A percentile compares a stretch with the other conserved stretches of the same genome.
Conservation (phyloP, 495 filamentous ascomycete species). For the Aspergillus nidulans region DNA sequence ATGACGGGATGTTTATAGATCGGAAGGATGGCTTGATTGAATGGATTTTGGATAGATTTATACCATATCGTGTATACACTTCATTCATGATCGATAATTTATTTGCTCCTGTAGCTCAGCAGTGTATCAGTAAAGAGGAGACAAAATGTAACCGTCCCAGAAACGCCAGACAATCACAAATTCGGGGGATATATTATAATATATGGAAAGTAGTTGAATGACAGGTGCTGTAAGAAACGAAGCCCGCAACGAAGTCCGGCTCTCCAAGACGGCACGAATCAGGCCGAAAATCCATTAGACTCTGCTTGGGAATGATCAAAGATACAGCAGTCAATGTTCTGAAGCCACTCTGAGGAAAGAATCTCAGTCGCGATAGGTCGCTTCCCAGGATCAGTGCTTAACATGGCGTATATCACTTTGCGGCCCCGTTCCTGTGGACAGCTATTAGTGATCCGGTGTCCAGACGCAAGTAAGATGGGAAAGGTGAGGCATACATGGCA, state of each 20-base stretch:
- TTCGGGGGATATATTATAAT: too few species aligned
- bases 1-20: constrained; percentile 14
- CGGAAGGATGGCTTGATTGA: constrained; percentile 10
- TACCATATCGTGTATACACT: neutral
- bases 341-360: constrained; percentile 4
- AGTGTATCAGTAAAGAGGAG: too few species aligned
- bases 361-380: neutral
- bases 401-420: constrained; percentile 2
- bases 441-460: neutral
- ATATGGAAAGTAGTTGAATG: too few species aligned
- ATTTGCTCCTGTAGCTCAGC: neutral
- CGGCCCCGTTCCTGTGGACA: neutral
- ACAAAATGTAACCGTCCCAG: too few species aligned
- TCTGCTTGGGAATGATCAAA: neutral
- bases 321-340: neutral
- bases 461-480: neutral
- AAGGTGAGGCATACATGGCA: neutral
- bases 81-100: neutral
- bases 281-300: neutral
- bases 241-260: too few species aligned
- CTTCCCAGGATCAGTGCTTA: neutral
- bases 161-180: too few species aligned
- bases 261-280: neutral
- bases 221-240: too few species aligned
- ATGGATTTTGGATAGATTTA: constrained; percentile 17